Evolutionary conservation across 345 rosid genomes (phyloP).

Genomic region (Corchorus capsularis): DNA sequence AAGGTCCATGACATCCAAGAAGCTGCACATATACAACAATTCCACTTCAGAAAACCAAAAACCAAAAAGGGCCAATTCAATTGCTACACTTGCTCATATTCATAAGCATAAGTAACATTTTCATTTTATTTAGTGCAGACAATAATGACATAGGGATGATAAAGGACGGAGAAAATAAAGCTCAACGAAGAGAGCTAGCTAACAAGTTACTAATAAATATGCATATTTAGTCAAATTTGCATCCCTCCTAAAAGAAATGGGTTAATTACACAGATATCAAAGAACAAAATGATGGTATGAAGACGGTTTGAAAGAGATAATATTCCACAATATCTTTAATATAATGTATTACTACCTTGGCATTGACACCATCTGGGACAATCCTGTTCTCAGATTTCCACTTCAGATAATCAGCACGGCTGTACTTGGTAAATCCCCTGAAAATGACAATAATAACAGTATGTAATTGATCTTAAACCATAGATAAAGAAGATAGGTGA

Average conservation of each 20-base stretch:
- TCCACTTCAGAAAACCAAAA: background rate
- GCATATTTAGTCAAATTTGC: background rate
- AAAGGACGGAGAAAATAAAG: background rate
- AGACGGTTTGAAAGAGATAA: background rate
- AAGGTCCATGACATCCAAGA: slow-evolving; percentile 40
- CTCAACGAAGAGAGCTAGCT: background rate
- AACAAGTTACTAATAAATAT: background rate
- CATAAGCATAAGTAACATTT: background rate
- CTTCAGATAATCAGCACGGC: slow-evolving; percentile 53
- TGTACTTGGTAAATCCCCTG: slow-evolving; percentile 61
- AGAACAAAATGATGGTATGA: background rate
- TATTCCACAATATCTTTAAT: background rate
- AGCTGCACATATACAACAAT: slow-evolving; percentile 25
- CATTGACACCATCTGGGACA: slow-evolving; percentile 58
- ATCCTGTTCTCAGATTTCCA: slow-evolving; percentile 50
- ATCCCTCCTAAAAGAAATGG: background rate
- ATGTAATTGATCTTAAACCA: background rate
- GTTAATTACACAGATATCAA: background rate
- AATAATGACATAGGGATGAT: background rate
- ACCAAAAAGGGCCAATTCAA: background rate
- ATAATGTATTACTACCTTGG: slow-evolving; percentile 35
- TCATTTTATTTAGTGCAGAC: background rate
- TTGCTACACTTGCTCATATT: background rate
- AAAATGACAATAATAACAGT: background rate
- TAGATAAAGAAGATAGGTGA: background rate